Conservation (phyloP, 768 basidiomycete genomes). For the Kwoniella botswanensis region DNA sequence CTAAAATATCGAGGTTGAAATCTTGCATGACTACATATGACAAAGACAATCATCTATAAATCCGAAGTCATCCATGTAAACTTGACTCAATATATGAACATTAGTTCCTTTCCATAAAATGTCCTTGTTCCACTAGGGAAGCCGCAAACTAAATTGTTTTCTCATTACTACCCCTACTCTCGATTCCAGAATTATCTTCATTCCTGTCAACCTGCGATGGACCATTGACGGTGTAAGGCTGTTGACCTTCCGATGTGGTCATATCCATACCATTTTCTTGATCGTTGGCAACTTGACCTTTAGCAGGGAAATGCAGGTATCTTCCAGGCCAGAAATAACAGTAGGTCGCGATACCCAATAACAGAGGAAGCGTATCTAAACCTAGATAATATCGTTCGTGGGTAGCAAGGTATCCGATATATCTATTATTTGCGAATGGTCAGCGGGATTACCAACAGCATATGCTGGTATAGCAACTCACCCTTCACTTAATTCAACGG, state of each 20-base stretch:
- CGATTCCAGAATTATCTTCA: background rate
- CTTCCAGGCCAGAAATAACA: conserved; percentile 54
- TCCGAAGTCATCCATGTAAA: too few species aligned
- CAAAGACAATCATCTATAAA: too few species aligned
- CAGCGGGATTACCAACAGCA: background rate
- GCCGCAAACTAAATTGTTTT: background rate
- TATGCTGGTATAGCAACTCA: conserved; percentile 12
- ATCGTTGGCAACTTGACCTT: conserved; percentile 4
- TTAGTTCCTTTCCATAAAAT: too few species aligned
- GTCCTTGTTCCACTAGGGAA: too few species aligned
- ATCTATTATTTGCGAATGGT: conserved; percentile 21
- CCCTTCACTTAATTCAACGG: conserved; percentile 55
- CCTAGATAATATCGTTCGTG: conserved; percentile 55
- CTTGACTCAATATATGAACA: too few species aligned
- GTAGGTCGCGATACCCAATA: conserved; percentile 52
- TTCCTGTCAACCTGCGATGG: background rate
- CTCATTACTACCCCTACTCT: background rate
- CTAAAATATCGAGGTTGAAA: too few species aligned
- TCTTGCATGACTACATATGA: too few species aligned
- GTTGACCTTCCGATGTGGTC: background rate
- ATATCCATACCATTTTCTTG: conserved; percentile 5
- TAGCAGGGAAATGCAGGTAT: conserved; percentile 36
- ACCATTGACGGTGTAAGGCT: background rate
- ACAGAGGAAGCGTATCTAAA: conserved; percentile 55
- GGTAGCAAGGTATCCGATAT: conserved; percentile 55